Base-by-base conservation (phyloP, 179 eudicot genomes). In the Monotropa hypopitys region DNA sequence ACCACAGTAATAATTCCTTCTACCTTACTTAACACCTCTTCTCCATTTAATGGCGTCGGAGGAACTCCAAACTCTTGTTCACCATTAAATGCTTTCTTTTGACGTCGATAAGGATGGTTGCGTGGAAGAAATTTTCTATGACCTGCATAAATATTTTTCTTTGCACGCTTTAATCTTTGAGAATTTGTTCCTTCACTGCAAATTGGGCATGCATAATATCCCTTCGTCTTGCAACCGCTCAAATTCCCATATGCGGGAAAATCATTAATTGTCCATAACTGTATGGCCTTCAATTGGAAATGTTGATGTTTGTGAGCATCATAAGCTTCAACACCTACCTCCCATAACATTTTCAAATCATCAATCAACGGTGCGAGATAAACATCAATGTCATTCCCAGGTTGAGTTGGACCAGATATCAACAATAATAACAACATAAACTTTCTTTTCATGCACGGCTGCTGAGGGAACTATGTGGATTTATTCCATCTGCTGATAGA, bases 341-440 rank as follows among this genome's bases (percentile, higher is more conserved):
- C 23, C 45, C 47, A 76, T 10, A 76, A 4, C 2, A 42, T 6
- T 46, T 76, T 76, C 16, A 63, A 33, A 12, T 76, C 71, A 43
- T 65, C 72, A 5, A 61, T 47, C 10, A 76, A 10, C 0, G 72
- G 62, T 18, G 21, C 43, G 0, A 76, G n/a, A 30, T 11, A 65
- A 6, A 76, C 71, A 28, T 76, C 46, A 46, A 76, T 76, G 26
- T 61, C 57, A 76, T 63, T 76, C 13, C 78, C 71, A 16, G 35
- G 78, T 46, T 63, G 71, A 2, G 46, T 13, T 10, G 62, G 78
- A 46, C 72, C 78, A 0, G 42, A 28, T 42, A 76, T 65, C 30
- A 75, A 75, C 7, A 75, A 11, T 8, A 45, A 15, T 49, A 76
- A 16, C 78, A 76, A 46, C 43, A 63, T 26, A 28, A 40, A 23